A percentile compares a stretch with the other conserved stretches of the same genome.
phyloP scores from a whole-genome alignment of 352 stramenopile species.

The Elongisporangium senticosum region DNA sequence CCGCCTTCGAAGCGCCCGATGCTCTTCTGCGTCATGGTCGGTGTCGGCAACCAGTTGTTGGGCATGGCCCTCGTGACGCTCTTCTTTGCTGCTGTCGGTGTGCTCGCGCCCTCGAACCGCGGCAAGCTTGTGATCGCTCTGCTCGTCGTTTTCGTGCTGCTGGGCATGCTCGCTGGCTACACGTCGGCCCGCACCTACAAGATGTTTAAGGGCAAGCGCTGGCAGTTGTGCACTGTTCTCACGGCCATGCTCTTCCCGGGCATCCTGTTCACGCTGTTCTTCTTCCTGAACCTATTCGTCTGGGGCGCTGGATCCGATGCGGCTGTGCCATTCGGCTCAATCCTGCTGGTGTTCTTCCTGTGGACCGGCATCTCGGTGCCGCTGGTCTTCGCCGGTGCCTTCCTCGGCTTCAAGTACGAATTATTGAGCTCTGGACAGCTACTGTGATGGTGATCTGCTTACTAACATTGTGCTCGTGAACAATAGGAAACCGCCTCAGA shows the following conservation, averaged over 20 bases:
- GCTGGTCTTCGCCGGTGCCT: constrained; percentile 98
- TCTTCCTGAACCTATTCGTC: constrained; percentile 97
- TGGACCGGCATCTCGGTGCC: constrained; percentile 99
- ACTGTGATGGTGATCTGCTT: neutral
- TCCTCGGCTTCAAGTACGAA: constrained; percentile 97
- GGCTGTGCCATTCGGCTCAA: constrained; percentile 95
- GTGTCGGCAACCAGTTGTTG: constrained; percentile 96
- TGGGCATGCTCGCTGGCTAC: constrained; percentile 96
- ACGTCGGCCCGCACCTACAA: constrained; percentile 97
- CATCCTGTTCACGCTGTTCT: constrained; percentile 95
- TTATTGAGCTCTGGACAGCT: neutral
- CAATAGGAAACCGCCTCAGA: constrained; percentile 73
- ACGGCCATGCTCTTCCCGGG: constrained; percentile 97
- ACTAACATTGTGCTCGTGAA: neutral
- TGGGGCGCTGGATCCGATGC: constrained; percentile 91
- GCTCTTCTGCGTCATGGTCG: constrained; percentile 96
- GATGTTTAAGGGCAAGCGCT: constrained; percentile 99
- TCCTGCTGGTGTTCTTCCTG: constrained; percentile 97
- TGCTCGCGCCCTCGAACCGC: constrained; percentile 95
- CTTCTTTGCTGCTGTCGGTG: constrained; percentile 95
- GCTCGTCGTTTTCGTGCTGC: constrained; percentile 96
- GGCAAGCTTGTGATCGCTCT: constrained; percentile 97
- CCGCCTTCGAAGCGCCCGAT: constrained; percentile 94
- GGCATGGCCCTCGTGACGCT: constrained; percentile 95
- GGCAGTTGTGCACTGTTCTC: constrained; percentile 95